Conservation (phyloP, 1,284 basidiomycete species). For the Inonotus hispidus region DNA sequence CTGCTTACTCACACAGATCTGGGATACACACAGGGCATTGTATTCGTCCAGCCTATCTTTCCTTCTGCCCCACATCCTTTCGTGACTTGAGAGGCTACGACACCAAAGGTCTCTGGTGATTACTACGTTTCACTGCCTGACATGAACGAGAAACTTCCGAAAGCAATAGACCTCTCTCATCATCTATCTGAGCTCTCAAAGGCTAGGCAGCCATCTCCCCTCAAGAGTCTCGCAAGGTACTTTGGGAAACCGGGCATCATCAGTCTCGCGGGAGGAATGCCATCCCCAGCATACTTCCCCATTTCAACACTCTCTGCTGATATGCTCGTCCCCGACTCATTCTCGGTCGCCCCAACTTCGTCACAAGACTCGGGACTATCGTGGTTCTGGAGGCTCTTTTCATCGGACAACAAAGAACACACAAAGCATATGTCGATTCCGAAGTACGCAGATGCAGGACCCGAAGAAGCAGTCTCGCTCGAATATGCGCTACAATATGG, state of each 20-base stretch:
- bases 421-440: slow-evolving; percentile 52
- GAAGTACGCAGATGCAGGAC: slow-evolving; percentile 45
- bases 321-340: slow-evolving; percentile 33
- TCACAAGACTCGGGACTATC: slow-evolving; percentile 33
- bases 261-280: slow-evolving; percentile 56
- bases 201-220: slow-evolving; percentile 47
- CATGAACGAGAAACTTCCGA: slow-evolving; percentile 21
- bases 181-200: slow-evolving; percentile 53
- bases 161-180: slow-evolving; percentile 53
- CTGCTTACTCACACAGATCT: background rate
- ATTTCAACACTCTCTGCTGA: slow-evolving; percentile 52
- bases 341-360: slow-evolving; percentile 26
- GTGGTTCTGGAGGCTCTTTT: slow-evolving; percentile 67
- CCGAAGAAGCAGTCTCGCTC: slow-evolving; percentile 52
- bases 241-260: slow-evolving; percentile 45
- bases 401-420: slow-evolving; percentile 34
- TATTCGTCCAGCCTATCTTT: background rate
- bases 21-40: background rate
- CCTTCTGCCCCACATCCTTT: background rate
- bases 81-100: background rate
- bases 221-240: slow-evolving; percentile 63
- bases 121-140: background rate
- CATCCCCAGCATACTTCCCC: slow-evolving; percentile 58
- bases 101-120: background rate
- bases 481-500: slow-evolving; percentile 71